Conservation (phyloP, 768 basidiomycete genomes). For the Kwoniella sp. region DNA sequence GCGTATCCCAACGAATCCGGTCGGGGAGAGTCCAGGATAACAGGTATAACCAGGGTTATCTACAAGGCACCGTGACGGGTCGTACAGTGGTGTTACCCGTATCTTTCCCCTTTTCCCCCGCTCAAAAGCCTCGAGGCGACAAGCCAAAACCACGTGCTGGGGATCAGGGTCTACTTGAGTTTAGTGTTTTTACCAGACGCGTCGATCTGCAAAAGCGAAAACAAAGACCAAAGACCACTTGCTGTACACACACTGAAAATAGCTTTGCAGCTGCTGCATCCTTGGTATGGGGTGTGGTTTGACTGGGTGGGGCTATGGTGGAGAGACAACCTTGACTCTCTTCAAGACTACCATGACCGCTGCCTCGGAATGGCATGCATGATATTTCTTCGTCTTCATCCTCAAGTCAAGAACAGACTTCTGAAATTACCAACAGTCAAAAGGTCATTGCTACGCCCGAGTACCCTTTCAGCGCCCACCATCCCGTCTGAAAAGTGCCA, state of each 20-base stretch:
- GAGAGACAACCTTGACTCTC: not conserved
- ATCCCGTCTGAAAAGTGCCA: not conserved
- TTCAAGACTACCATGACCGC: not conserved
- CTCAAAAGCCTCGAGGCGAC: too few species aligned
- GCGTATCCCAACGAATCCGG: not conserved
- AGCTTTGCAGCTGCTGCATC: not conserved
- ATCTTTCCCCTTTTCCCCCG: not conserved
- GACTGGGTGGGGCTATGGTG: not conserved
- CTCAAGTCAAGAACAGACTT: not conserved
- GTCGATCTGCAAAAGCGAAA: not conserved
- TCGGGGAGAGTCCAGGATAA: not conserved
- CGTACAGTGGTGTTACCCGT: too few species aligned
- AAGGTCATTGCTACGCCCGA: not conserved
- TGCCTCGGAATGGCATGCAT: not conserved
- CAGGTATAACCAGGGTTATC: not conserved
- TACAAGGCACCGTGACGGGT: not conserved
- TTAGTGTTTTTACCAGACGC: not conserved
- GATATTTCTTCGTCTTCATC: not conserved
- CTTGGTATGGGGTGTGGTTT: not conserved
- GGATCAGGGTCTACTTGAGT: too few species aligned
- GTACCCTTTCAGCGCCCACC: not conserved
- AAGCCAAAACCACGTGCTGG: too few species aligned
- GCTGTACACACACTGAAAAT: constrained; percentile 3
- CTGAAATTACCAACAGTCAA: not conserved
- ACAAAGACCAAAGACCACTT: not conserved